Evolutionary conservation across 768 basidiomycete species (phyloP).

Genomic region (Tricholoma sp.): DNA sequence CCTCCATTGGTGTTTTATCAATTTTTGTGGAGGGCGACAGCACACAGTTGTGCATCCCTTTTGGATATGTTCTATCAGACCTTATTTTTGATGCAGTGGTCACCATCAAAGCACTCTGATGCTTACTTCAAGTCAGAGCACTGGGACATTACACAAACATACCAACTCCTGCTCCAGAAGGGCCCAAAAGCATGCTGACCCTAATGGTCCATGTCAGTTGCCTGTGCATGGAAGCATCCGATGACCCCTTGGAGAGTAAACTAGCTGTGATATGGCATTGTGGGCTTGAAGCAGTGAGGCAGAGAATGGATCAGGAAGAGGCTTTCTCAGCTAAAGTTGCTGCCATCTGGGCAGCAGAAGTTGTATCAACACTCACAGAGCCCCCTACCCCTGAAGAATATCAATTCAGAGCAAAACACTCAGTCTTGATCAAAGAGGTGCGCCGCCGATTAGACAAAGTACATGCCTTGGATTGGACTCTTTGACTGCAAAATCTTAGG

Average conservation of each 20-base stretch:
- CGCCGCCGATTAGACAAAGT: conserved; percentile 59
- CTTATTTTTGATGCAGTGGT: conserved; percentile 67
- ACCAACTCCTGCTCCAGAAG: conserved; percentile 61
- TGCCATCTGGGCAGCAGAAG: conserved; percentile 48
- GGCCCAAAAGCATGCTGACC: conserved; percentile 65
- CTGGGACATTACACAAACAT: conserved; percentile 48
- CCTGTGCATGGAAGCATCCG: conserved; percentile 71
- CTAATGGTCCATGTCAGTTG: conserved; percentile 53
- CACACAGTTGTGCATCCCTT: conserved; percentile 73
- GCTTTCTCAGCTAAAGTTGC: conserved; percentile 77
- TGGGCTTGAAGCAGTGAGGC: conserved; percentile 65
- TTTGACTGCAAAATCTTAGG: conserved; percentile 43
- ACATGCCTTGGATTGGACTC: conserved; percentile 73
- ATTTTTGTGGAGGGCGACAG: conserved; percentile 57
- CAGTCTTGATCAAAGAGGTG: conserved; percentile 69
- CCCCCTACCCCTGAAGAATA: conserved; percentile 37
- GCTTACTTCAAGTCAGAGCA: conserved; percentile 54
- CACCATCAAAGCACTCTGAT: conserved; percentile 67
- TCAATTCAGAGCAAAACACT: conserved; percentile 58
- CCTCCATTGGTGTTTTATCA: conserved; percentile 25
- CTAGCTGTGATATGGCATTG: conserved; percentile 70
- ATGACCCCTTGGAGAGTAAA: conserved; percentile 78
- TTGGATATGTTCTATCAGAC: conserved; percentile 69
- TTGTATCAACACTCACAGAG: conserved; percentile 19
- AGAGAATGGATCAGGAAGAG: conserved; percentile 68